Evolutionary conservation across 768 basidiomycete species (phyloP).

Genomic region (Mycena rosella): DNA sequence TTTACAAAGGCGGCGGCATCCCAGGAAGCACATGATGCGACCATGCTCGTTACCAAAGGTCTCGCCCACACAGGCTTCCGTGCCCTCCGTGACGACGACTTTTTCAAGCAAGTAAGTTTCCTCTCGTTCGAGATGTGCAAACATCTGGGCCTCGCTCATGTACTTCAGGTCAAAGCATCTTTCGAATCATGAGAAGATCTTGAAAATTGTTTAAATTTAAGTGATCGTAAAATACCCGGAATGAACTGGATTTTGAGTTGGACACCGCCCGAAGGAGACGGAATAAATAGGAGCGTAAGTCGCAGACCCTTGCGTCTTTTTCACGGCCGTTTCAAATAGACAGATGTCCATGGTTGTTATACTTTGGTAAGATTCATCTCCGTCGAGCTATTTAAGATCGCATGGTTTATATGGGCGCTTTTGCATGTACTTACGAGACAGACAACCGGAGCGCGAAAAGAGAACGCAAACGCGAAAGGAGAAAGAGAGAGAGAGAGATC

Average conservation of each 20-base stretch:
- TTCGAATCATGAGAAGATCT: conserved; percentile 20
- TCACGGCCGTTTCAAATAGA: no score
- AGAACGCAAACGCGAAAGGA: no score
- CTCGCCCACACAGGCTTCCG: conserved; percentile 74
- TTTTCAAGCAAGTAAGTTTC: conserved; percentile 65
- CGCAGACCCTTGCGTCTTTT: no score
- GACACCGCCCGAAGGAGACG: neutral
- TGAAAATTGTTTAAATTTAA: conserved; percentile 1
- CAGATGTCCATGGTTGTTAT: no score
- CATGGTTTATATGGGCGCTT: no score
- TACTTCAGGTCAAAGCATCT: conserved; percentile 30
- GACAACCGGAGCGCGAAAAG: no score
- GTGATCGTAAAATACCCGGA: conserved; percentile 21
- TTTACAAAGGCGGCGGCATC: conserved; percentile 74
- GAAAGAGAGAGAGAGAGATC: neutral
- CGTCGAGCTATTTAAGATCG: no score
- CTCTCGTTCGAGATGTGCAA: neutral
- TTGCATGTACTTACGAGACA: no score
- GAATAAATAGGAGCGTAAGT: neutral
- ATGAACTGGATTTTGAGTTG: neutral
- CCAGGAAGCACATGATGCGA: conserved; percentile 71
- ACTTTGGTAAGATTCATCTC: no score
- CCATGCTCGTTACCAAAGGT: conserved; percentile 69
- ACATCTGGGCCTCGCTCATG: neutral
- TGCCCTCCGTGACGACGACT: conserved; percentile 68